phyloP scores from a whole-genome alignment of 192 early-diverging fungal genomes.

The Geranomyces variabilis region DNA sequence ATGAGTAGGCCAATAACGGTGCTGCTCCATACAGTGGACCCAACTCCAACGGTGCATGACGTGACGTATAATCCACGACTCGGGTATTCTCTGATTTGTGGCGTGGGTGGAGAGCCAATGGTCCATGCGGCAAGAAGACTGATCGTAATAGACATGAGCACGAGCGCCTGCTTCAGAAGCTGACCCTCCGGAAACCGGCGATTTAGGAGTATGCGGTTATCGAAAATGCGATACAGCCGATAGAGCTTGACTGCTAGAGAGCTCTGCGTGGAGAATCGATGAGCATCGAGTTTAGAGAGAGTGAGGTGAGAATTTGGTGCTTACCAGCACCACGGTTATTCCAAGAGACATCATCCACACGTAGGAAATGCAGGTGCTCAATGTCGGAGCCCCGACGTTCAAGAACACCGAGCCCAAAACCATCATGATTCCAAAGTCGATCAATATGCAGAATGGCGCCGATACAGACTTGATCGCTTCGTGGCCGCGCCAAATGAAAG shows the following conservation, averaged over 20 bases:
- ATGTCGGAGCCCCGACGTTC: neutral
- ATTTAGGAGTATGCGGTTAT: conserved; percentile 4
- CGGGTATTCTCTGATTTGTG: neutral
- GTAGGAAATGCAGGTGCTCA: neutral
- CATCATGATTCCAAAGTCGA: neutral
- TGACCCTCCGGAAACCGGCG: conserved; percentile 1
- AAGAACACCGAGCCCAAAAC: neutral
- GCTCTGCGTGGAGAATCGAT: neutral
- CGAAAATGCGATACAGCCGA: conserved; percentile 11
- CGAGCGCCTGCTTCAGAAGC: neutral
- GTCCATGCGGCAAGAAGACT: neutral
- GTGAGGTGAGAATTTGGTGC: neutral
- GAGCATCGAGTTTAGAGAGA: neutral
- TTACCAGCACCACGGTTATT: conserved; percentile 2
- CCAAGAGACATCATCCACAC: neutral
- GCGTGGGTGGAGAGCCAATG: neutral
- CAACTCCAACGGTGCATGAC: neutral
- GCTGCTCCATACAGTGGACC: neutral
- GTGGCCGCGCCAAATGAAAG: neutral
- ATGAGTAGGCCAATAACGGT: neutral
- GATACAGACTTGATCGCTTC: conserved; percentile 1
- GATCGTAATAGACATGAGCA: neutral
- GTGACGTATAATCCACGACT: neutral
- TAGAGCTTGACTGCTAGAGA: neutral
- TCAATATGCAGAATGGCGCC: neutral